These are phyloP conservation scores for Cordyceps fumosorosea DNA, from an alignment of 2,329 filamentous ascomycete genomes.

Conservation along the genomic window DNA sequence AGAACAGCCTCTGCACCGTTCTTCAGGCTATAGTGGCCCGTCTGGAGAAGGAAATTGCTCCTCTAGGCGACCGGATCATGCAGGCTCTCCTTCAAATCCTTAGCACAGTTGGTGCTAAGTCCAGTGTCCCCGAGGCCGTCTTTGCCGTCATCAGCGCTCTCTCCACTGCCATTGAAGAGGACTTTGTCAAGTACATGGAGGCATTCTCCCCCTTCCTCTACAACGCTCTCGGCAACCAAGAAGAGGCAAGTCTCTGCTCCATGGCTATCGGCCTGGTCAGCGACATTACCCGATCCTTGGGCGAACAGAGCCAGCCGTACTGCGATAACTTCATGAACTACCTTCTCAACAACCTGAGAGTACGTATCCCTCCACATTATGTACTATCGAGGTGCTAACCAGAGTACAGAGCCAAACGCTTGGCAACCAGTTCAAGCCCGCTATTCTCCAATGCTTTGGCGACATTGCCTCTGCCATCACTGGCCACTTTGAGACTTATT, in stretches of 20 bases:
- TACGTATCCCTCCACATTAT: slow-evolving; percentile 36
- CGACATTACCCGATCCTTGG: slow-evolving; percentile 88
- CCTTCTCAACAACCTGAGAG: slow-evolving; percentile 82
- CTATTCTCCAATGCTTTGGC: slow-evolving; percentile 95
- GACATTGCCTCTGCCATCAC: slow-evolving; percentile 94
- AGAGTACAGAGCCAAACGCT: slow-evolving; percentile 64
- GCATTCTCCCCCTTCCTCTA: slow-evolving; percentile 87
- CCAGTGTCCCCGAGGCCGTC: slow-evolving; percentile 86
- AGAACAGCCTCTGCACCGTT: slow-evolving; percentile 89
- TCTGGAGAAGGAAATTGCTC: slow-evolving; percentile 82
- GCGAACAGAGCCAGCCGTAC: slow-evolving; percentile 85
- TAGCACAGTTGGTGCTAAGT: slow-evolving; percentile 71
- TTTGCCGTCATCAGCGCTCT: slow-evolving; percentile 91
- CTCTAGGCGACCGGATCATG: slow-evolving; percentile 93
- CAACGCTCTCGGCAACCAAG: slow-evolving; percentile 90
- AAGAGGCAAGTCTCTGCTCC: slow-evolving; percentile 87
- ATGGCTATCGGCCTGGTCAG: slow-evolving; percentile 97
- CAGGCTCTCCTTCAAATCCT: slow-evolving; percentile 77
- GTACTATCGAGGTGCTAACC: slow-evolving; percentile 13
- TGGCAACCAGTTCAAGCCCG: slow-evolving; percentile 94
- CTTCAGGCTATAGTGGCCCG: slow-evolving; percentile 86
- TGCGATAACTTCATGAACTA: slow-evolving; percentile 99
- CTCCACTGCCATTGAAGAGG: slow-evolving; percentile 82
- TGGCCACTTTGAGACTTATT: slow-evolving; percentile 85
- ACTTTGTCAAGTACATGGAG: slow-evolving; percentile 97